Percentiles rank a stretch among this genome's conserved stretches.
Evolutionary conservation across 148 eudicot genomes (phyloP).

Genomic region (Silene latifolia): DNA sequence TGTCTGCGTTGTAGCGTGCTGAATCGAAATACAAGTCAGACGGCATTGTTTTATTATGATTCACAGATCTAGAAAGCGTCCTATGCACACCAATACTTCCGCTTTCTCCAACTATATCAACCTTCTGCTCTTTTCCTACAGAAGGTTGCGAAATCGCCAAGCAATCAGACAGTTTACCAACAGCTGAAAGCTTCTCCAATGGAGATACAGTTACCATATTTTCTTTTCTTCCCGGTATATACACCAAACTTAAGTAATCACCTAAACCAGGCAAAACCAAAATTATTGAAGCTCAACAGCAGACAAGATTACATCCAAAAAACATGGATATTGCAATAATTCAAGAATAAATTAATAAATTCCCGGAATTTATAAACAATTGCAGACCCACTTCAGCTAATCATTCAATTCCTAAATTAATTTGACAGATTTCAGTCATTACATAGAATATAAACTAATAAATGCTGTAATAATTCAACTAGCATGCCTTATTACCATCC

Average conservation of each 20-base stretch:
- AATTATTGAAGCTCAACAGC: constrained; percentile 4
- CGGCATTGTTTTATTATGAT: constrained; percentile 29
- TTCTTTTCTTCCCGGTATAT: constrained; percentile 5
- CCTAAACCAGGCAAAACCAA: constrained; percentile 26
- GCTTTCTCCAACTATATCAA: constrained; percentile 29
- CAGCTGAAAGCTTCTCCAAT: constrained; percentile 40
- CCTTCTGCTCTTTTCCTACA: constrained; percentile 32
- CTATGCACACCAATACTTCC: constrained; percentile 25
- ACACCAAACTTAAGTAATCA: constrained; percentile 22
- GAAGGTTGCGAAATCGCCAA: constrained; percentile 32
- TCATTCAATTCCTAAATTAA: constrained; percentile 16
- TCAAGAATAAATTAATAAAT: constrained; percentile 4
- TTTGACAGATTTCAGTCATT: not conserved
- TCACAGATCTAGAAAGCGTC: constrained; percentile 26
- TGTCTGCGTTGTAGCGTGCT: constrained; percentile 15
- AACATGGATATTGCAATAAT: constrained; percentile 10
- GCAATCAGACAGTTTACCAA: constrained; percentile 39
- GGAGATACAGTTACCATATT: constrained; percentile 42
- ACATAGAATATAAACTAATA: constrained; percentile 4
- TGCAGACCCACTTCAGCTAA: constrained; percentile 22
- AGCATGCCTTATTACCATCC: not conserved
- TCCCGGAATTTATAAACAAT: constrained; percentile 8
- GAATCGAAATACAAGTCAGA: constrained; percentile 31
- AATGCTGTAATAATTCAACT: constrained; percentile 20
- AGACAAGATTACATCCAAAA: constrained; percentile 7